Percentiles rank a stretch among this genome's conserved stretches.
Conservation (phyloP, 2,329 filamentous ascomycete species). For the Zopfia rhizophila region DNA sequence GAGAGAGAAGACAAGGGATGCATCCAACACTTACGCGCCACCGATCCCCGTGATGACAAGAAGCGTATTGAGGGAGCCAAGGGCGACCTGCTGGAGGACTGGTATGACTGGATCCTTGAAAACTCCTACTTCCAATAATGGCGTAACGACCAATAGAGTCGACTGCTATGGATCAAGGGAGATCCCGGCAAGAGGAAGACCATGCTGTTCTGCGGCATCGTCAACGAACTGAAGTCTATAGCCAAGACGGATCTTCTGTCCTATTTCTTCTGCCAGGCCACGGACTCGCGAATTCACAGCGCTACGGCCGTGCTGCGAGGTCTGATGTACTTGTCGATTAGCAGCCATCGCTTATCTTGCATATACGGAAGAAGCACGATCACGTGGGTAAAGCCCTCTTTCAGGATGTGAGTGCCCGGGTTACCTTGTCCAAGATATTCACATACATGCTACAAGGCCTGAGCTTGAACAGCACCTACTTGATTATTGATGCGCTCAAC, state of each 20-base stretch:
- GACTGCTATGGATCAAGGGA: conserved; percentile 52
- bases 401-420: too few relatives aligned
- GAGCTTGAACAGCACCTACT: conserved; percentile 8
- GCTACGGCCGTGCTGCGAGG: conserved; percentile 50
- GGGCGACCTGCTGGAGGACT: conserved; percentile 14
- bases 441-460: conserved; percentile 51
- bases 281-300: conserved; percentile 34
- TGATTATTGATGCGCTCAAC: conserved; percentile 29
- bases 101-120: conserved; percentile 33
- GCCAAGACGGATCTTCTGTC: conserved; percentile 25
- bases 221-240: conserved; percentile 37
- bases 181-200: conserved; percentile 53
- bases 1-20: too few relatives aligned
- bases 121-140: conserved; percentile 34
- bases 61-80: conserved; percentile 20
- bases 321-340: too few relatives aligned
- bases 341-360: conserved; percentile 44
- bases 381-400: too few relatives aligned
- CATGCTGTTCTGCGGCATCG: conserved; percentile 45
- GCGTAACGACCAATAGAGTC: conserved; percentile 30
- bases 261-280: conserved; percentile 59
- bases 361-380: too few relatives aligned
- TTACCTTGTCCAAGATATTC: conserved; percentile 51
- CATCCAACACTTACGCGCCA: too few relatives aligned
- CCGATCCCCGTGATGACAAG: conserved; percentile 15